Evolutionary conservation across 2,329 filamentous ascomycete genomes (phyloP), one percentile per base, ranked within the genome.

Genomic region (Venturia effusa): DNA sequence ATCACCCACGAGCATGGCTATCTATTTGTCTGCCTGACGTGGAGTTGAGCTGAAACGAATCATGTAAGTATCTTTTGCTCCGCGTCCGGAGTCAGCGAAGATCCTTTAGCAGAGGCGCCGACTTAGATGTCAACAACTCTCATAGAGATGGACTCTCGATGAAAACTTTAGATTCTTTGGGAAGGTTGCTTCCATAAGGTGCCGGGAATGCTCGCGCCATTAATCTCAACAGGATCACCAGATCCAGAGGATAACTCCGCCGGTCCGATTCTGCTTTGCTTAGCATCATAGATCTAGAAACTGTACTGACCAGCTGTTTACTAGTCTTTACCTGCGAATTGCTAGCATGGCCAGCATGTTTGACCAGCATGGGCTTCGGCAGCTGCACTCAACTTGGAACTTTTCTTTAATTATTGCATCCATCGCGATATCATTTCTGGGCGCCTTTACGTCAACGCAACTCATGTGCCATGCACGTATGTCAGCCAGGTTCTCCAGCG

Each of bases 391-490:
- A 57, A 57, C 24, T 63, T 72, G 71, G 71, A 70, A 72, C 59
- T 57, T 43, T 48, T 66, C 66, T 5, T 62, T 73, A 55, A 70
- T 73, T 30, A 67, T 67, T 11, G 71, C 71, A 17, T 72, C 70
- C 40, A 71, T 72, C 59, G 71, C 70, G 30, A 69, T 73, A 27
- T 72, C 70, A 2, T 68, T 73, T 6, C 66, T 73, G 2, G 71
- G 71, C 17, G 69, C 70, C 30, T 73, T 73, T 60, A 73, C 71
- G 4, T 70, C 71, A 7, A 72, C 71, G 13, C 71, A 73, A 59
- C 68, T 73, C 62, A 70, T 72, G 69, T 72, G 70, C 63, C 71
- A 73, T 64, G 71, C 71, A 27, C 66, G 70, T 11, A 70, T 70
- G 55, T 71, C 70, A 4, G 61, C 70, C 32, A 66, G 69, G 41